Percentiles rank a stretch among this genome's conserved stretches.
phyloP scores from a whole-genome alignment of 352 stramenopile genomes.

The Peronospora farinosa region DNA sequence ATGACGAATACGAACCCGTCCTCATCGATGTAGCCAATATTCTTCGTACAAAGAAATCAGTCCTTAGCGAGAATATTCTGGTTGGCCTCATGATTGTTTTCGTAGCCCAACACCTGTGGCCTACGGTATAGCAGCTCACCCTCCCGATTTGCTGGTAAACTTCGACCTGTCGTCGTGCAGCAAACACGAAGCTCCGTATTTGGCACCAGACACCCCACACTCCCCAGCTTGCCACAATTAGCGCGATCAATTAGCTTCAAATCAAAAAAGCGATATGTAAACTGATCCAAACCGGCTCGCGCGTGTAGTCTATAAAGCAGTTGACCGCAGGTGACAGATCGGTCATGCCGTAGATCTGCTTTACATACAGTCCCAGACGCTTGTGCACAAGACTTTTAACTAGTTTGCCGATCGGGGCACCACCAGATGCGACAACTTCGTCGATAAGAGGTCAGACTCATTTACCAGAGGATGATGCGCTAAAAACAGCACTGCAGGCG shows the following conservation, averaged over 20 bases:
- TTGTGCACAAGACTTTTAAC: conserved; percentile 57
- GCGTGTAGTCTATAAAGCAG: conserved; percentile 22
- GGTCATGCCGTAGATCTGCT: conserved; percentile 64
- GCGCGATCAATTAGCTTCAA: not conserved
- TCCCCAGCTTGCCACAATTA: conserved; percentile 16
- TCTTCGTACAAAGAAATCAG: conserved; percentile 84
- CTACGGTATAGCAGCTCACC: conserved; percentile 28
- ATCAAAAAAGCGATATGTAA: not conserved
- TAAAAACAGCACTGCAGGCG: conserved; percentile 36
- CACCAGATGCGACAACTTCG: too few species aligned
- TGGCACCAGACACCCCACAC: conserved; percentile 49
- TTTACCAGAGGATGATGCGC: conserved; percentile 66
- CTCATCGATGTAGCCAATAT: conserved; percentile 89
- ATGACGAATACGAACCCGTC: conserved; percentile 89
- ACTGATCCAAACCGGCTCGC: conserved; percentile 16
- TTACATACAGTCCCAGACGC: conserved; percentile 49
- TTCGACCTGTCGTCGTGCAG: not conserved
- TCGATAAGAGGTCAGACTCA: conserved; percentile 78
- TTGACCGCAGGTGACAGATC: conserved; percentile 43
- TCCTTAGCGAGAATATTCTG: conserved; percentile 63
- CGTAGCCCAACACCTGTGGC: conserved; percentile 92
- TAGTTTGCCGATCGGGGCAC: conserved; percentile 81
- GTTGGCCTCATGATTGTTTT: conserved; percentile 85
- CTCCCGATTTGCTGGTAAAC: conserved; percentile 2
- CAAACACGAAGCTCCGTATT: conserved; percentile 50